phyloP scores from a whole-genome alignment of 805 yeast species.

The Saccharomyces jurei region DNA sequence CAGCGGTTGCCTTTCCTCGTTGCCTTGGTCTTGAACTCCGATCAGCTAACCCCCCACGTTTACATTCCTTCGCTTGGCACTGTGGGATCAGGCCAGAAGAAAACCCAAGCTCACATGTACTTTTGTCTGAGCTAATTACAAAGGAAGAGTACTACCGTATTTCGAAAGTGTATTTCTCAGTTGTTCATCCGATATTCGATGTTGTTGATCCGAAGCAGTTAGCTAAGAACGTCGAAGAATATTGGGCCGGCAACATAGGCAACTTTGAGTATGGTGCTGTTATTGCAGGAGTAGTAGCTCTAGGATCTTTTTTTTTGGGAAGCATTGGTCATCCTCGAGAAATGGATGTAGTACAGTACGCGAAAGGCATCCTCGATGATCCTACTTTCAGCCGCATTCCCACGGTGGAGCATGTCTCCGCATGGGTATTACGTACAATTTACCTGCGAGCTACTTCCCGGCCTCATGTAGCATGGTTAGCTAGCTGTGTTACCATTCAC shows the following conservation, averaged over 20 bases:
- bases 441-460: constrained; percentile 7
- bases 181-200: constrained; percentile 8
- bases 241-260: constrained; percentile 3
- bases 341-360: constrained; percentile 8
- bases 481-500: constrained; percentile 8
- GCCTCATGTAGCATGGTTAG: constrained; percentile 9
- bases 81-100: constrained; percentile 10
- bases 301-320: constrained; percentile 9
- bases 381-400: constrained; percentile 8
- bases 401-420: constrained; percentile 6
- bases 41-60: constrained; percentile 10
- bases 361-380: constrained; percentile 7
- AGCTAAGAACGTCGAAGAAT: constrained; percentile 1
- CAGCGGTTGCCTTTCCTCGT: constrained; percentile 10
- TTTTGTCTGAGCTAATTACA: constrained; percentile 1
- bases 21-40: constrained; percentile 8
- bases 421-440: constrained; percentile 7
- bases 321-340: constrained; percentile 9
- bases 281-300: constrained; percentile 6
- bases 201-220: constrained; percentile 2
- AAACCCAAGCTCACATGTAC: constrained; percentile 1
- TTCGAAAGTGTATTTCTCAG: constrained; percentile 1
- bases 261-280: constrained; percentile 7
- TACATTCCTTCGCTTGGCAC: constrained; percentile 11
- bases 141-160: constrained; percentile 4